Conservation (phyloP, 306 rosid species). For the Lathyrus oleraceus region DNA sequence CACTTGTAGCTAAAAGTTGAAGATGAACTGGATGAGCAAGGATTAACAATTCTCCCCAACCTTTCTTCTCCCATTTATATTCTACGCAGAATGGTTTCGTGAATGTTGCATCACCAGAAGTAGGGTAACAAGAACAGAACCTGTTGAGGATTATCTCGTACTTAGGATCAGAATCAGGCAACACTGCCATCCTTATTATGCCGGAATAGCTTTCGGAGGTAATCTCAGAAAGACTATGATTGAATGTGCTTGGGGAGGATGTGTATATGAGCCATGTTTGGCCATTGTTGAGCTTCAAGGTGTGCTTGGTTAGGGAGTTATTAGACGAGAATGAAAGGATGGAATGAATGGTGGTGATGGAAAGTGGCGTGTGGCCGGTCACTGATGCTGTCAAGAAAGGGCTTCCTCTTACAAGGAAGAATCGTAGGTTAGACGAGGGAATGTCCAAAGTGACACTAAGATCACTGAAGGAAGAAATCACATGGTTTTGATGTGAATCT, state of each 20-base stretch:
- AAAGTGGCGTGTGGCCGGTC: slow-evolving; percentile 39
- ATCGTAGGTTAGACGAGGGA: slow-evolving; percentile 66
- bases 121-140: slow-evolving; percentile 68
- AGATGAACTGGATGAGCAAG: slow-evolving; percentile 92
- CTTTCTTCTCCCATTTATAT: slow-evolving; percentile 71
- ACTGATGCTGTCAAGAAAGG: slow-evolving; percentile 69
- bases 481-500: slow-evolving; percentile 39
- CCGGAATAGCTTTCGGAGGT: slow-evolving; percentile 58
- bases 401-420: slow-evolving; percentile 80
- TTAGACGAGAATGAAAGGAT: slow-evolving; percentile 54
- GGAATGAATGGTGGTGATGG: slow-evolving; percentile 64
- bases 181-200: slow-evolving; percentile 54
- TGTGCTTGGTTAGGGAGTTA: slow-evolving; percentile 59
- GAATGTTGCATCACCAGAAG: slow-evolving; percentile 63
- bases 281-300: slow-evolving; percentile 57
- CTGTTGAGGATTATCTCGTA: slow-evolving; percentile 54
- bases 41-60: slow-evolving; percentile 77
- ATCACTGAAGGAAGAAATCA: slow-evolving; percentile 63
- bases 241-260: slow-evolving; percentile 52
- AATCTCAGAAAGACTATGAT: slow-evolving; percentile 41
- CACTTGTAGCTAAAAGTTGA: slow-evolving; percentile 45
- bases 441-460: slow-evolving; percentile 70
- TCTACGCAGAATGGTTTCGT: slow-evolving; percentile 58
- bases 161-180: slow-evolving; percentile 55
- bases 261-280: slow-evolving; percentile 87